Evolutionary conservation across 768 basidiomycete species (phyloP), one percentile per base, ranked within the genome.

Genomic region (Sporobolomyces phaffii): DNA sequence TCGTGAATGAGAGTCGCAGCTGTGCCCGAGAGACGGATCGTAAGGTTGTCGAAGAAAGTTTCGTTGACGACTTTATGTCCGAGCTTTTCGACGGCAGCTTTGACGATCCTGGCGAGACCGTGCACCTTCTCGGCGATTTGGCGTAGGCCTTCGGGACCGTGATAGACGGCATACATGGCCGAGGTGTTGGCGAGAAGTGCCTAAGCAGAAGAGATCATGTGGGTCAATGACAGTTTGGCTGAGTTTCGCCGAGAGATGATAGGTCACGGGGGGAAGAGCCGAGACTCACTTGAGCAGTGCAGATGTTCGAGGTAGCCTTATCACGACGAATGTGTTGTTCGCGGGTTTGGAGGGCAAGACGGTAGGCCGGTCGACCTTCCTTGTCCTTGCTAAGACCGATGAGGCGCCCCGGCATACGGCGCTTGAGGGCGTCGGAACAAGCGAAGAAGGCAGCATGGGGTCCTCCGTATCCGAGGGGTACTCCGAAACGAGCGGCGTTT

Each of bases 131-230:
- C 81, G 24, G 91, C 92, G 69, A 98, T 97, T 50, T 85, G 84
- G 64, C 82, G 80, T 33, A 99, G 82, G 63, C 93, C 92, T 48
- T 81, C 82, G 0, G 96, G 89, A 15, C 96, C 96, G 75, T 99
- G 96, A 77, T 96, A 98, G 26, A 97, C 85, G 9, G 92, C 92
- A 76, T 80, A 80, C 94, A 99, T 97, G 40, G 93, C 92, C 24
- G 96, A 91, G 91, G 97, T 97, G 79, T 99, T 99, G 24, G 96
- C 96, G 31, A 99, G 87, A 22, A 99, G 84, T 0, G 91, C 96
- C 79, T 99, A 93, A 6, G 14, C 17, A 2, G 43, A n/a, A n/a
- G n/a, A n/a, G n/a, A n/a, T n/a, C n/a, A n/a, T n/a, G n/a, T n/a
- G n/a, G n/a, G n/a, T n/a, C n/a, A n/a, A n/a, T n/a, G n/a, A n/a